Evolutionary conservation across 768 basidiomycete genomes (phyloP), one percentile per base, ranked within the genome.

Genomic region (Rhodosporidiobolus odoratus): DNA sequence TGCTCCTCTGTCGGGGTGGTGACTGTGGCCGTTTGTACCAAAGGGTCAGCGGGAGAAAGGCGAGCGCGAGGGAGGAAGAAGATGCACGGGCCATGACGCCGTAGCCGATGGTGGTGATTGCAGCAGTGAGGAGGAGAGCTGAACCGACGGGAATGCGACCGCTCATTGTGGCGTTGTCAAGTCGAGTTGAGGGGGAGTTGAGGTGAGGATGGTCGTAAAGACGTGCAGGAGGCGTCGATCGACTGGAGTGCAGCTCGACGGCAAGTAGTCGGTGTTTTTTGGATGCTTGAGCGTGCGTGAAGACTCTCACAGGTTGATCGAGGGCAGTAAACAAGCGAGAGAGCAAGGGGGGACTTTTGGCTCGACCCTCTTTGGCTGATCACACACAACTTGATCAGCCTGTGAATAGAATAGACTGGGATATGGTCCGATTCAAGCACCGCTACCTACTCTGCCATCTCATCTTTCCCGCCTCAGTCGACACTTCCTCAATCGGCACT

Each of bases 351-450:
- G 43, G 43, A 45, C 43, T 45, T 45, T 45, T 45, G n/a, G 13
- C 43, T 45, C 43, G 43, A 45, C 43, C 43, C 23, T 23, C 13
- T 50, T 50, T 8, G 48, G 8, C n/a, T n/a, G n/a, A n/a, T n/a
- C n/a, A n/a, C n/a, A n/a, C n/a, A n/a, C n/a, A n/a, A n/a, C n/a
- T n/a, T n/a, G n/a, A n/a, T n/a, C n/a, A n/a, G n/a, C n/a, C n/a
- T n/a, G n/a, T n/a, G n/a, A n/a, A n/a, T n/a, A n/a, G n/a, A n/a
- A n/a, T n/a, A 40, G 27, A 68, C 43, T 45, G 32, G 1, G n/a
- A n/a, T n/a, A 71, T 73, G 72, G 72, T 73, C 4, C 59, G 75
- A 4, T 71, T 71, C 72, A 75, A 77, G 60, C 69, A 77, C 59
- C 75, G 75, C 4, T 77, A 77, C 60, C 66, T 77, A 21, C 68